These are phyloP conservation scores for Cyclocybe aegerita DNA, from an alignment of 768 basidiomycete species.

Conservation along the genomic window DNA sequence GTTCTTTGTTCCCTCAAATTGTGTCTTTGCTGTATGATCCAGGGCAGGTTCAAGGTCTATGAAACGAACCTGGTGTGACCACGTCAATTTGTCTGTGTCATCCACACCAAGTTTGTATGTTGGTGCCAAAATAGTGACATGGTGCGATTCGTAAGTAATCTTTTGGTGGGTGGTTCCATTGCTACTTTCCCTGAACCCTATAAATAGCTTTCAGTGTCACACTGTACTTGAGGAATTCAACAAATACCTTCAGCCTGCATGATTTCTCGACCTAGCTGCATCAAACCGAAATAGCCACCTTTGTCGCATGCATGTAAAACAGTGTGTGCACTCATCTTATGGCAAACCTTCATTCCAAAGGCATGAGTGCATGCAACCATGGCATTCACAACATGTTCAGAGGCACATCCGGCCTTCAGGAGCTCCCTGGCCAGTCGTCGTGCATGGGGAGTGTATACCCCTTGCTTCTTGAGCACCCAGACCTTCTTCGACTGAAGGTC, in stretches of 20 bases:
- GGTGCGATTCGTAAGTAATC: slow-evolving; percentile 16
- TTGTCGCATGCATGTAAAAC: slow-evolving; percentile 5
- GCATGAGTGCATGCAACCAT: slow-evolving; percentile 8
- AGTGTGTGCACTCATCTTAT: slow-evolving; percentile 11
- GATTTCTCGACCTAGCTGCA: background rate
- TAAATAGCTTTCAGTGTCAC: too few relatives aligned
- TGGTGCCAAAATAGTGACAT: slow-evolving; percentile 15
- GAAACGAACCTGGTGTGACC: slow-evolving; percentile 13
- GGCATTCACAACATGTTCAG: slow-evolving; percentile 7
- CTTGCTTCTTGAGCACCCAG: slow-evolving; percentile 1
- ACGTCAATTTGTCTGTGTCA: slow-evolving; percentile 15
- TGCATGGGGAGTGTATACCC: slow-evolving; percentile 10
- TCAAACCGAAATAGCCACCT: slow-evolving; percentile 9
- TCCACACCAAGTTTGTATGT: slow-evolving; percentile 13
- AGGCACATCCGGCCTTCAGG: slow-evolving; percentile 9
- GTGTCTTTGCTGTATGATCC: slow-evolving; percentile 25
- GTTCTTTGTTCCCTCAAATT: slow-evolving; percentile 19
- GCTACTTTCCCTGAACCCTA: slow-evolving; percentile 20
- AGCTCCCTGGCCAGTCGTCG: slow-evolving; percentile 7
- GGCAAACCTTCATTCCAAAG: slow-evolving; percentile 8
- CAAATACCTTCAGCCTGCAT: background rate
- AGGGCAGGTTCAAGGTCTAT: slow-evolving; percentile 15
- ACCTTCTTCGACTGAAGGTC: too few relatives aligned
- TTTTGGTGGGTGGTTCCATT: slow-evolving; percentile 25
- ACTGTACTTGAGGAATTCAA: background rate